A percentile compares a stretch with the other conserved stretches of the same genome.
Conservation (phyloP, 1,284 basidiomycete species). For the Stygiomarasmius scandens region DNA sequence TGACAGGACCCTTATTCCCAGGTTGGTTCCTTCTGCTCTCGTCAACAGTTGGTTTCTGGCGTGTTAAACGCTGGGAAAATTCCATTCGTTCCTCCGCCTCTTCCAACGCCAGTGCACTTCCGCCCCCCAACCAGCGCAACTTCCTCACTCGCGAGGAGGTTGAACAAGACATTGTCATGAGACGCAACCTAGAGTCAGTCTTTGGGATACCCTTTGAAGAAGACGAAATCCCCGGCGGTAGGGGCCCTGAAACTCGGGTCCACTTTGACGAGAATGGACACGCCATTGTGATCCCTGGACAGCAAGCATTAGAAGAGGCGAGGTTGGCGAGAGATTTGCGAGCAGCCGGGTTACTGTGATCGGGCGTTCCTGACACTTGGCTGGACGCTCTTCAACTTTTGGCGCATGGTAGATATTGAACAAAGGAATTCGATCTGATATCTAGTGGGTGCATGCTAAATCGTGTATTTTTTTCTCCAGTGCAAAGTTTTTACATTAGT, state of each 20-base stretch:
- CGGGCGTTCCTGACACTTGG: neutral
- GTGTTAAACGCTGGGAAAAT: slow-evolving; percentile 80
- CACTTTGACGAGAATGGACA: slow-evolving; percentile 27
- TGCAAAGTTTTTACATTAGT: too few relatives aligned
- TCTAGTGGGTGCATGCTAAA: neutral
- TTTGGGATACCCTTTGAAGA: slow-evolving; percentile 44
- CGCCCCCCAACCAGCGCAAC: neutral
- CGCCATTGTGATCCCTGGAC: slow-evolving; percentile 31
- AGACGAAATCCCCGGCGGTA: slow-evolving; percentile 18
- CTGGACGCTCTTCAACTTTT: neutral
- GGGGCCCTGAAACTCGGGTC: slow-evolving; percentile 3
- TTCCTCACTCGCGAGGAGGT: slow-evolving; percentile 42
- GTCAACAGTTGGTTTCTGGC: slow-evolving; percentile 79
- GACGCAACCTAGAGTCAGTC: slow-evolving; percentile 48
- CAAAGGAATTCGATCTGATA: neutral
- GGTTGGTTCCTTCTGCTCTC: slow-evolving; percentile 91
- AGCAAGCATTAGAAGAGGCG: slow-evolving; percentile 42
- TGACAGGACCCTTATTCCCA: slow-evolving; percentile 19
- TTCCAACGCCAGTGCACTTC: neutral
- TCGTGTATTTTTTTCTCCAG: neutral
- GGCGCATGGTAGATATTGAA: neutral
- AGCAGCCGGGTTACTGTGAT: slow-evolving; percentile 55
- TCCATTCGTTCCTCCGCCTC: slow-evolving; percentile 48
- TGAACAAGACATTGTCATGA: slow-evolving; percentile 47
- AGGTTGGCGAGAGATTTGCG: slow-evolving; percentile 53